These are phyloP conservation scores for Xylariomycetidae sp. DNA, from an alignment of 2,329 filamentous ascomycete species.

Conservation along the genomic window DNA sequence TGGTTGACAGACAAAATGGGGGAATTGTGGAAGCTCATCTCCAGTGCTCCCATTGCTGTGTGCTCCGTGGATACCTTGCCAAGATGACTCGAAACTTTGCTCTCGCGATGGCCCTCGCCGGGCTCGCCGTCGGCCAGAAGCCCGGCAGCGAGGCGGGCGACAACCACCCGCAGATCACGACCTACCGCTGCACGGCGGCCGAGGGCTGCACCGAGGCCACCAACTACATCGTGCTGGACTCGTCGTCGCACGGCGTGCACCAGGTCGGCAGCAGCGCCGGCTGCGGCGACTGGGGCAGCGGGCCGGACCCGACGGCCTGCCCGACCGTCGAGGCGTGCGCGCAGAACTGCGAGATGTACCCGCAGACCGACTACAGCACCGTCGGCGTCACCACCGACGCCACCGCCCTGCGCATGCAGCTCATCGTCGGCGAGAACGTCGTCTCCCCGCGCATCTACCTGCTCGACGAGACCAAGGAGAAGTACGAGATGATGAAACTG, in stretches of 20 bases:
- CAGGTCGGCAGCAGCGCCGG: slow-evolving; percentile 27
- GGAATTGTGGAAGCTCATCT: too few species aligned
- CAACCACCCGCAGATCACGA: slow-evolving; percentile 43
- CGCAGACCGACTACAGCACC: slow-evolving; percentile 39
- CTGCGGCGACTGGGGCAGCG: slow-evolving; percentile 29
- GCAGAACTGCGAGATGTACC: slow-evolving; percentile 49
- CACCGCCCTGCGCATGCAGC: slow-evolving; percentile 34
- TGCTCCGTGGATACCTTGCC: slow-evolving; percentile 1
- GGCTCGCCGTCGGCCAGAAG: slow-evolving; percentile 29
- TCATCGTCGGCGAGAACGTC: slow-evolving; percentile 25
- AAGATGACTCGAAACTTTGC: slow-evolving; percentile 21
- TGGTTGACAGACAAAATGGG: slow-evolving; percentile 1
- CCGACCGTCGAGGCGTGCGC: slow-evolving; percentile 45
- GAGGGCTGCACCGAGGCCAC: slow-evolving; percentile 43
- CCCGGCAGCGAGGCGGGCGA: slow-evolving; percentile 33
- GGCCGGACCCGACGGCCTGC: slow-evolving; percentile 38
- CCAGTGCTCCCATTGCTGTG: too few species aligned
- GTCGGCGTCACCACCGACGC: slow-evolving; percentile 27
- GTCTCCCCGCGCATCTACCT: slow-evolving; percentile 51
- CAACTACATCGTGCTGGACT: slow-evolving; percentile 46
- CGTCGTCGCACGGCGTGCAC: slow-evolving; percentile 39
- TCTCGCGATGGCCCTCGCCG: slow-evolving; percentile 22
- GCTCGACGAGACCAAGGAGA: slow-evolving; percentile 46
- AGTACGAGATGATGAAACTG: slow-evolving; percentile 57
- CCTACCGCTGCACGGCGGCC: slow-evolving; percentile 44